Percentiles rank a stretch among this genome's conserved stretches.
phyloP scores from a whole-genome alignment of 768 basidiomycete species.

The Antrodiella citrinella region DNA sequence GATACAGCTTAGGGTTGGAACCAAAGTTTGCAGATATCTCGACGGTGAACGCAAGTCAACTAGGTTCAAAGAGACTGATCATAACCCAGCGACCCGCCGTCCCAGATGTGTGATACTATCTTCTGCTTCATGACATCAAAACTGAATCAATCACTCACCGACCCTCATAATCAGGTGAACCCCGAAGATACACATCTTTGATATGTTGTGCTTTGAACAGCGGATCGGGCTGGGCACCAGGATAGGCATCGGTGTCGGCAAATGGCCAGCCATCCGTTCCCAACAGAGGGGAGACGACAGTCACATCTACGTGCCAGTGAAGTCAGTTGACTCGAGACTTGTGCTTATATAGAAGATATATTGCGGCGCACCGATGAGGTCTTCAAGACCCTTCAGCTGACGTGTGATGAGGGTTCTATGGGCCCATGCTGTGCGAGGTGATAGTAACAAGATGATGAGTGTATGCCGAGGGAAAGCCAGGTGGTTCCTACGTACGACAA shows the following conservation, averaged over 20 bases:
- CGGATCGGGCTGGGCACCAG: slow-evolving; percentile 67
- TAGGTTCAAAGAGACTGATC: no score
- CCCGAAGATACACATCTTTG: slow-evolving; percentile 79
- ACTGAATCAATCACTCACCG: slow-evolving; percentile 32
- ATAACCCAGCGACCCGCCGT: no score
- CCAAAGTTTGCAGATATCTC: no score
- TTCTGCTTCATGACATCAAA: neutral
- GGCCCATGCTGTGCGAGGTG: slow-evolving; percentile 69
- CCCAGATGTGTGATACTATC: no score
- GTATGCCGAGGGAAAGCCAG: neutral
- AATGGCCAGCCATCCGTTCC: slow-evolving; percentile 84
- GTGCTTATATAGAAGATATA: neutral
- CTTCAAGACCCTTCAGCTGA: slow-evolving; percentile 87
- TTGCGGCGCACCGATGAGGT: slow-evolving; percentile 58
- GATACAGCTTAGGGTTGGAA: neutral
- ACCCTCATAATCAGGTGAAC: slow-evolving; percentile 62
- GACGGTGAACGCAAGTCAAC: no score
- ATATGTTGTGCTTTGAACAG: slow-evolving; percentile 64
- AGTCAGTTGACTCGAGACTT: no score
- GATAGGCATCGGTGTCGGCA: slow-evolving; percentile 55
- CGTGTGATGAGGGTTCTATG: slow-evolving; percentile 83
- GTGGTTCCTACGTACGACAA: slow-evolving; percentile 55
- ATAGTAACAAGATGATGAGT: no score
- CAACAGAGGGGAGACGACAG: slow-evolving; percentile 82
- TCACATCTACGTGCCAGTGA: slow-evolving; percentile 50